phyloP scores from a whole-genome alignment of 306 rosid species.

The Trichosanthes cucumerina region DNA sequence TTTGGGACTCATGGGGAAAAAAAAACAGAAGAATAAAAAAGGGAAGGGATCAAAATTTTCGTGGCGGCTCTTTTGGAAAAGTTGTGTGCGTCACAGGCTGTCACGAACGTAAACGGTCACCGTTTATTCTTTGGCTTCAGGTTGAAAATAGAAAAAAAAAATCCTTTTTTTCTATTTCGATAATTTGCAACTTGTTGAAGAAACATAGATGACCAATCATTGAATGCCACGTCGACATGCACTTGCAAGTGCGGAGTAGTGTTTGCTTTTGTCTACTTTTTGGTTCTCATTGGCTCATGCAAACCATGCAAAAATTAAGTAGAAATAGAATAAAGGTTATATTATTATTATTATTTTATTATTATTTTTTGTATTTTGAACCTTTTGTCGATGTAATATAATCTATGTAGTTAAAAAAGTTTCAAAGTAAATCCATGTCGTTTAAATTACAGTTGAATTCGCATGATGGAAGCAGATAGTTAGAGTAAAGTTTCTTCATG shows the following conservation, averaged over 20 bases:
- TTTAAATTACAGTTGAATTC: no score
- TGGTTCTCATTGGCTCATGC: constrained; percentile 1
- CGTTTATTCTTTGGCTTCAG: neutral
- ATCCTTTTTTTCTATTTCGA: neutral
- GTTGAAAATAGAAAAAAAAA: neutral
- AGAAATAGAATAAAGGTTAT: neutral
- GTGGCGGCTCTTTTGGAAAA: neutral
- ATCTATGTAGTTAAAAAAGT: neutral
- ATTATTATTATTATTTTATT: neutral
- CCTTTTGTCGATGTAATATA: no score
- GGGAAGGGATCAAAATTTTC: neutral
- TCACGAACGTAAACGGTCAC: constrained; percentile 3
- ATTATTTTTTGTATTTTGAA: neutral
- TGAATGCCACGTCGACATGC: neutral
- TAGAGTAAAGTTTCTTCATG: no score
- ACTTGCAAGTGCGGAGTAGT: neutral
- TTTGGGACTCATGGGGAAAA: neutral
- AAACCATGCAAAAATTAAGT: constrained; percentile 1
- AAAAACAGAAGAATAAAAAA: no score
- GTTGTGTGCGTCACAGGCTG: constrained; percentile 21
- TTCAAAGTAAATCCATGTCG: no score
- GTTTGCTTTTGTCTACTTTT: neutral
- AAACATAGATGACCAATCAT: neutral
- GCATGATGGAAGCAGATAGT: no score
- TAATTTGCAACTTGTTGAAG: neutral